Conservation (phyloP, 176 grass and related monocot genomes). For the Carex pumila region DNA sequence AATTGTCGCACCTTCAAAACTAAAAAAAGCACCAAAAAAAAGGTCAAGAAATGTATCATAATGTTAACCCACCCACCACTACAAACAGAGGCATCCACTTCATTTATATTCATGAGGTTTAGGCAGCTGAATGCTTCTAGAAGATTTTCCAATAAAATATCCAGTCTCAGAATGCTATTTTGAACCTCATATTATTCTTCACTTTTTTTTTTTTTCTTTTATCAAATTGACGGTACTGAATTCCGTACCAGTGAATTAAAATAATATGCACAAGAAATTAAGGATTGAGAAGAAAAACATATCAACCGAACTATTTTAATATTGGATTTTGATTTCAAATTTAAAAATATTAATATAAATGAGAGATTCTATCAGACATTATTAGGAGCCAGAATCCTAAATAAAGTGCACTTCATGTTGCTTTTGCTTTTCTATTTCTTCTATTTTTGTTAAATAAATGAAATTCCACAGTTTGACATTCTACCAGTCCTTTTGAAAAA, state of each 20-base stretch:
- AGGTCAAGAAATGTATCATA: not conserved
- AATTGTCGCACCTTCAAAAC: not conserved
- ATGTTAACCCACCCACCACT: slow-evolving; percentile 12
- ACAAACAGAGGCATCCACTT: slow-evolving; percentile 3
- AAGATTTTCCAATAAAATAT: slow-evolving; percentile 3
- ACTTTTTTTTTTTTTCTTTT: not conserved
- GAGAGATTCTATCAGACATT: not conserved
- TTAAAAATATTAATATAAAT: not conserved
- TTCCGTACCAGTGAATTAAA: not conserved
- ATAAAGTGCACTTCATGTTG: not conserved
- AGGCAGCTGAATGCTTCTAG: slow-evolving; percentile 20
- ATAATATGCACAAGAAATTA: not conserved
- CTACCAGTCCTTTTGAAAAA: not conserved
- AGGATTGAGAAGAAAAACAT: not conserved
- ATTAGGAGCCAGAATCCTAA: not conserved
- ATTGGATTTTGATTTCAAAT: no score
- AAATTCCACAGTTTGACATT: not conserved
- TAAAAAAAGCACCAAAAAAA: not conserved
- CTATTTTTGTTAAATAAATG: not conserved
- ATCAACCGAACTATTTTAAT: no score
- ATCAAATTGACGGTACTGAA: not conserved
- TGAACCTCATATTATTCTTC: not conserved
- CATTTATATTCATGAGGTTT: not conserved
- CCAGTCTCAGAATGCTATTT: not conserved
- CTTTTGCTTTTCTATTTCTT: not conserved